Evolutionary conservation across 164 flowering plant species (phyloP), one percentile per base, ranked within the genome.

Genomic region (Tinospora cordifolia): DNA sequence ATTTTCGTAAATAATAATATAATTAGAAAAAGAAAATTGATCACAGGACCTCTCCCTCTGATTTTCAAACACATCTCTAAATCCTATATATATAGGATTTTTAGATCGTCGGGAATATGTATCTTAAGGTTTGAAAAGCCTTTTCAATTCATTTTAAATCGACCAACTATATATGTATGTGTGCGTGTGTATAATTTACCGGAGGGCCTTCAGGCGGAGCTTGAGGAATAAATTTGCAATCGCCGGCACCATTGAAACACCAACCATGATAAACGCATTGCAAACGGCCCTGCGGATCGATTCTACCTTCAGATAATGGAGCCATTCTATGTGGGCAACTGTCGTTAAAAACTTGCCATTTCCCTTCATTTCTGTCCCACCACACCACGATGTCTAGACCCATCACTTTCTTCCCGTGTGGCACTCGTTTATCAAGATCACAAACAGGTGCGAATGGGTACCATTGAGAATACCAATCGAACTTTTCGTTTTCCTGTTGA

Each of bases 181-280:
- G n/a, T n/a, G n/a, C n/a, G n/a, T n/a, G n/a, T n/a, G n/a, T n/a
- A n/a, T n/a, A n/a, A 24, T 14, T 65, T 78, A 92, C 98, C 82
- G 85, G 90, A 65, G 98, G 93, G 21, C 93, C 97, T 66, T 93
- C n/a, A n/a, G n/a, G n/a, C n/a, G n/a, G n/a, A n/a, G n/a, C n/a
- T n/a, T n/a, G n/a, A n/a, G n/a, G n/a, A n/a, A n/a, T n/a, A n/a
- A n/a, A n/a, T n/a, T n/a, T n/a, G n/a, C n/a, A n/a, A n/a, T n/a
- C n/a, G n/a, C 96, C 98, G 36, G 90, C 75, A 51, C 97, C 98
- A 81, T 78, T 77, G 65, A 93, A 93, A 68, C 96, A 94, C 98
- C 97, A 90, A 7, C 97, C 98, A 79, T 93, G 98, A 74, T 93
- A 91, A 51, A 89, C 96, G 74, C 98, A 93, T 78, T 94, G 98